Evolutionary conservation across 306 rosid species (phyloP), one percentile per base, ranked within the genome.

Genomic region (Cucumis sativus): DNA sequence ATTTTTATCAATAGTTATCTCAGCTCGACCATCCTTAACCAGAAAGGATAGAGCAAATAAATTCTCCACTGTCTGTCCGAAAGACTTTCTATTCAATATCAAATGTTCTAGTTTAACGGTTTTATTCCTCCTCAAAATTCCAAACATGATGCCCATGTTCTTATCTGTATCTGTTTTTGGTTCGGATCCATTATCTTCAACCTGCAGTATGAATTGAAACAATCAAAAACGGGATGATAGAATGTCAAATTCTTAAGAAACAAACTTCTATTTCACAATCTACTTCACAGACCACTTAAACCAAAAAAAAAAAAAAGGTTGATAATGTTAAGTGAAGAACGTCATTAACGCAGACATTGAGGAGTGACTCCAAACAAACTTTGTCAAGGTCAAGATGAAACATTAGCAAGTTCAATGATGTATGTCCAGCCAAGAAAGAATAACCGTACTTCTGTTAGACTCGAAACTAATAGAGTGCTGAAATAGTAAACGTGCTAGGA

Each of bases 31-130:
- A 80, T 94, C 98, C 85, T 91, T 94, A 8, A 88, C 93, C 3
- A 94, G 84, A 77, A 91, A 94, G 40, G 98, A 94, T 20, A 88
- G 83, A 61, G 97, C 87, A 84, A 91, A 90, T 80, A 94, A 77
- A 77, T 94, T 94, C 72, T 94, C 98, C 15, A 94, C 92, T 0
- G 94, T 94, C 85, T 91, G 96, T 33, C 96, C 87, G 82, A 91
- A 94, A 12, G 96, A 91, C 41, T 8, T 73, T 49, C 91, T 87
- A 81, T 91, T 89, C 63, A 94, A 77, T 56, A 94, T 80, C 41
- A 90, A 78, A 52, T 85, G 69, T 75, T 94, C 97, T 40, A 90
- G 91, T 35, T 47, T 82, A 20, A 80, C 91, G 5, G 72, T 82
- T 79, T 74, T 88, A 14, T 66, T 84, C 73, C 39, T 83, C 79